phyloP scores from a whole-genome alignment of 1,139 yeast genomes.

The Geotrichum phurueaensis region DNA sequence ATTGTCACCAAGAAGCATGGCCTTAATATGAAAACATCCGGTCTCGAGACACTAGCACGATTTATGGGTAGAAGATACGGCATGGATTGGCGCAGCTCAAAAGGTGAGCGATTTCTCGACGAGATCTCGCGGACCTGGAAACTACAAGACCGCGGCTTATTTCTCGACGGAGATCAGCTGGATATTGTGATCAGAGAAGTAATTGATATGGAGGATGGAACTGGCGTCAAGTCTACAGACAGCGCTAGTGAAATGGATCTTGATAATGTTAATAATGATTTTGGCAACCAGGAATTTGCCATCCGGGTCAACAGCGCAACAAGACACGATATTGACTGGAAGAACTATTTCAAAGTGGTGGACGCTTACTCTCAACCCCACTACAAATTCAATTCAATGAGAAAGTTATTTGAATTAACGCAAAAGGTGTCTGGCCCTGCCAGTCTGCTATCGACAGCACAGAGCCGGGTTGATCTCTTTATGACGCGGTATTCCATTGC shows the following conservation, averaged over 20 bases:
- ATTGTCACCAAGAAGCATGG: slow-evolving; percentile 89
- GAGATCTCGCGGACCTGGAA: slow-evolving; percentile 81
- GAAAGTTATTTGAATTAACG: slow-evolving; percentile 54
- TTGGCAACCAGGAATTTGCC: background rate
- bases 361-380: slow-evolving; percentile 63
- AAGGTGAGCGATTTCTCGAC: slow-evolving; percentile 65
- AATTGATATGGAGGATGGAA: slow-evolving; percentile 21
- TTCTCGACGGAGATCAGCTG: slow-evolving; percentile 71
- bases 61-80: slow-evolving; percentile 74
- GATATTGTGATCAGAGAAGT: slow-evolving; percentile 56
- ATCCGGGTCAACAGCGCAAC: background rate
- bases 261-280: background rate
- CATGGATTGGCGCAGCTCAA: slow-evolving; percentile 72
- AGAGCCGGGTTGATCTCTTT: slow-evolving; percentile 35
- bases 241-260: background rate
- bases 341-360: slow-evolving; percentile 61
- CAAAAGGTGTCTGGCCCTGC: slow-evolving; percentile 22
- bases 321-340: slow-evolving; percentile 47
- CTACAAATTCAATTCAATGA: slow-evolving; percentile 55
- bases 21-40: slow-evolving; percentile 79
- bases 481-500: slow-evolving; percentile 53
- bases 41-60: slow-evolving; percentile 65
- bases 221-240: background rate
- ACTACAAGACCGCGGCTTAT: slow-evolving; percentile 77
- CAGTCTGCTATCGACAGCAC: slow-evolving; percentile 33